Evolutionary conservation across 768 basidiomycete species (phyloP).

Genomic region (Boletellus sp.): DNA sequence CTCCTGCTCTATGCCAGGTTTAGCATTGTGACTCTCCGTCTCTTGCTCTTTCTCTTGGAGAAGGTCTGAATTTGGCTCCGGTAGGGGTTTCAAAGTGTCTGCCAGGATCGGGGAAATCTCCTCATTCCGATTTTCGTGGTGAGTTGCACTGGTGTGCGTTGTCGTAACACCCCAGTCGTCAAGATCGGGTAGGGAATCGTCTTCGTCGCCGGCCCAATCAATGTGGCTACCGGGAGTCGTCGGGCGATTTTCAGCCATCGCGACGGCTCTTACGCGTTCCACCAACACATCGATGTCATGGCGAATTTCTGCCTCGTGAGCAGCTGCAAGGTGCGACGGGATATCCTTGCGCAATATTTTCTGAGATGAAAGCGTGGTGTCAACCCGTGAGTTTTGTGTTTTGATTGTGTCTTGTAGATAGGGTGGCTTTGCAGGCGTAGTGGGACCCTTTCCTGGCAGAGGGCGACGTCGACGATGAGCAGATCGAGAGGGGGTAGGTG

Average conservation of each 20-base stretch:
- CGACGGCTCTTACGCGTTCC: constrained; percentile 69
- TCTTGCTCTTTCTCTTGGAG: constrained; percentile 20
- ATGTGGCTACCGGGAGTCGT: constrained; percentile 75
- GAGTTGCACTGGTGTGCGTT: constrained; percentile 27
- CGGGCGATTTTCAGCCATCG: constrained; percentile 65
- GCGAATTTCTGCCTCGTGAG: constrained; percentile 45
- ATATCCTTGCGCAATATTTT: constrained; percentile 46
- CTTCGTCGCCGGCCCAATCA: constrained; percentile 88
- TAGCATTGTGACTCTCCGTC: constrained; percentile 17
- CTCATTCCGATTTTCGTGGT: constrained; percentile 32
- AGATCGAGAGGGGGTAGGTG: constrained; percentile 39
- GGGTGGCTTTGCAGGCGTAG: constrained; percentile 14
- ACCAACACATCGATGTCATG: constrained; percentile 74
- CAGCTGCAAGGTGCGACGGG: constrained; percentile 51
- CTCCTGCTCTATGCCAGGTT: constrained; percentile 4
- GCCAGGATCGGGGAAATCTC: constrained; percentile 67
- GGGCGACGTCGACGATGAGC: constrained; percentile 50
- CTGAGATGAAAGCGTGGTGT: constrained; percentile 22
- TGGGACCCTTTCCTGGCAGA: constrained; percentile 31
- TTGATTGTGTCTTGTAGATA: constrained; percentile 19
- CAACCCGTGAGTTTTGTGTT: constrained; percentile 34
- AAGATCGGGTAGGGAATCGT: constrained; percentile 73
- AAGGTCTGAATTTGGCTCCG: constrained; percentile 40
- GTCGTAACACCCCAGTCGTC: constrained; percentile 80
- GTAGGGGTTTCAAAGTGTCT: constrained; percentile 57